A percentile compares a stretch with the other conserved stretches of the same genome.
Evolutionary conservation across 2,329 filamentous ascomycete genomes (phyloP).

Genomic region (Peltaster fructicola): DNA sequence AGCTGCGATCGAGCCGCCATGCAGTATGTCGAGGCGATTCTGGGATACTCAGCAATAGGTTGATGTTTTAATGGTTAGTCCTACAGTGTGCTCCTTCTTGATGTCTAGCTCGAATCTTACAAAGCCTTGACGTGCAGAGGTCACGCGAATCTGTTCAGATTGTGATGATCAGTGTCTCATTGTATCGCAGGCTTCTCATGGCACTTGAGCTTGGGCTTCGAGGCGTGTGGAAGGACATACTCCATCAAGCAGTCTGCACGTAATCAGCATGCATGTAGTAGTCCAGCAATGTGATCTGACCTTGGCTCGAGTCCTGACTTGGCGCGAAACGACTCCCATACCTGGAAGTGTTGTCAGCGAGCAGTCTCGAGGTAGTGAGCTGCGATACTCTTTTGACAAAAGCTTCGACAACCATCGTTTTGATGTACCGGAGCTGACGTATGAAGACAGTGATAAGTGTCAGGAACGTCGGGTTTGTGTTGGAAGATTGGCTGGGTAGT

Average conservation of each 20-base stretch:
- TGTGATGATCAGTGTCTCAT: slow-evolving; percentile 1
- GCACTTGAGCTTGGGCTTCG: background rate
- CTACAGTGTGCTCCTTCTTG: slow-evolving; percentile 54
- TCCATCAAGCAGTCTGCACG: slow-evolving; percentile 23
- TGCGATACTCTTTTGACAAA: no score
- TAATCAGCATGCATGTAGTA: slow-evolving; percentile 2
- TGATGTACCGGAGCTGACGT: no score
- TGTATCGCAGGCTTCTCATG: slow-evolving; percentile 8
- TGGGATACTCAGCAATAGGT: slow-evolving; percentile 18
- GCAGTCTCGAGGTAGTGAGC: no score
- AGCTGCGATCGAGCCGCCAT: slow-evolving; percentile 63
- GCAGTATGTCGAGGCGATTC: slow-evolving; percentile 61
- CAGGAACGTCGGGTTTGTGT: no score
- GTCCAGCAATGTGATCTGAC: slow-evolving; percentile 39
- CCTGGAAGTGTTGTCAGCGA: slow-evolving; percentile 38
- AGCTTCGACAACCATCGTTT: background rate
- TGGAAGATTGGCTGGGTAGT: no score
- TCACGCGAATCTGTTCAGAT: slow-evolving; percentile 52
- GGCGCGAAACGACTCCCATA: slow-evolving; percentile 68
- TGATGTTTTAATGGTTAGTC: slow-evolving; percentile 8
- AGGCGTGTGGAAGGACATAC: slow-evolving; percentile 13
- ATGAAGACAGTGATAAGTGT: no score
- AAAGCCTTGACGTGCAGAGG: slow-evolving; percentile 43
- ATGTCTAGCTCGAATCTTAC: slow-evolving; percentile 66
- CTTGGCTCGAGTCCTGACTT: slow-evolving; percentile 80